Base-by-base conservation (phyloP, 2,329 filamentous ascomycete species). In the Diaporthe velutina region DNA sequence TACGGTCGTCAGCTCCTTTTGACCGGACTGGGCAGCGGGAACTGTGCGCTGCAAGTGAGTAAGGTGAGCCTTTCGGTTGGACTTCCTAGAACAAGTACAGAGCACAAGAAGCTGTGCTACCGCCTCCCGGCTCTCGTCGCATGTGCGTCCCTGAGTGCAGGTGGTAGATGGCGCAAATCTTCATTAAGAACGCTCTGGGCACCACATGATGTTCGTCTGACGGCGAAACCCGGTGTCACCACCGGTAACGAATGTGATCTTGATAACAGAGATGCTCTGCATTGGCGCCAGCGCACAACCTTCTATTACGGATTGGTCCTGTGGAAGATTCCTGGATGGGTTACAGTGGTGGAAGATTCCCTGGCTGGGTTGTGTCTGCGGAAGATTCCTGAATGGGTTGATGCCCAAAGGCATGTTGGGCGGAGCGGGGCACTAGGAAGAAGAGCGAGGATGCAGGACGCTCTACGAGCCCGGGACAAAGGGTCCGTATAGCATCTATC, bases 11-110 rank as follows among this genome's bases (percentile, higher is more conserved):
- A 54, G 70, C 55, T 71, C 70, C 45, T 64, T 30, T 64, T 3
- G 45, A 57, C 45, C 57, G 45, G 35, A 19, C 33, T 50, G 42
- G 35, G 30, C 28, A 15, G 57, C 12, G 38, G 9, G 50, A 10
- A 38, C 35, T 38, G 10, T 38, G 35, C 10, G 35, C 35, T 38
- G 35, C 5, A 38, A 38, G 9, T 15, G 42, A 30, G 55, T 30
- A 33, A 71, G 38, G 38, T n/a, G n/a, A 45, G 3, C 9, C n/a
- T n/a, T 30, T 54, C 57, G 70, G 70, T 5, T 64, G 48, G 22
- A 72, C 57, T 19, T 61, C 25, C 70, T 72, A n/a, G 70, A 72
- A 42, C n/a, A n/a, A 64, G 70, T n/a, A 30, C 38, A 48, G 33
- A 4, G 19, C 38, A 58, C 55, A n/a, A 22, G n/a, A 12, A 7